Evolutionary conservation across 129 eudicot genomes (phyloP), one percentile per base, ranked within the genome.

Genomic region (Tagetes patula): DNA sequence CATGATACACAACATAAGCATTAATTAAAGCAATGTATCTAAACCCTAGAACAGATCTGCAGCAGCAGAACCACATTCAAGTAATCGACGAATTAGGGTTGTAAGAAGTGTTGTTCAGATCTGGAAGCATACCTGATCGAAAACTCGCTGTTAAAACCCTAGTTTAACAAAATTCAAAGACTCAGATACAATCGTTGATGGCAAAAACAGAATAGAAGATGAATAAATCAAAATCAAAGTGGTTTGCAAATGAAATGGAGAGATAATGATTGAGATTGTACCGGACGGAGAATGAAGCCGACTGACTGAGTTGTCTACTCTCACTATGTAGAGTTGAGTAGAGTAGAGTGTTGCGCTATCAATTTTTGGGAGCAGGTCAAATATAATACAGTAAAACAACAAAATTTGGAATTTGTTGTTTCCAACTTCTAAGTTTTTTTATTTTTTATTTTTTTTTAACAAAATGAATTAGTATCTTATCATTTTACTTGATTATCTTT

Each of bases 61-160:
- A 56, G n/a, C 60, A 45, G 6, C 60, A 45, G 6, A 42, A 13
- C 33, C 45, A 73, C 0, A 69, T 49, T 30, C 10, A 50, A 74
- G 40, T 47, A 40, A 75, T 39, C 64, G n/a, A 75, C 10, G 4
- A 64, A 8, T 20, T 75, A 46, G 63, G 39, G 47, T 63, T 46
- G n/a, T 30, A 70, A 10, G 41, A 55, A 79, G 79, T 80, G 82
- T 32, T 56, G 67, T 65, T 70, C 78, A 75, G 89, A 87, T 90
- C 91, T 85, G 67, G 79, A 49, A 65, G 60, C 11, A 56, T 79
- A 85, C 83, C 86, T 80, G 76, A 71, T 73, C 70, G 49, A 52
- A 30, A 41, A 78, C 33, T 31, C 48, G 67, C 55, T 65, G 64
- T 53, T 62, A 76, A 75, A 81, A 76, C 77, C 82, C 66, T 71